Percentiles rank a stretch among this genome's conserved stretches.
Conservation (phyloP, 2,329 filamentous ascomycete species). For the Cytospora schulzeri region DNA sequence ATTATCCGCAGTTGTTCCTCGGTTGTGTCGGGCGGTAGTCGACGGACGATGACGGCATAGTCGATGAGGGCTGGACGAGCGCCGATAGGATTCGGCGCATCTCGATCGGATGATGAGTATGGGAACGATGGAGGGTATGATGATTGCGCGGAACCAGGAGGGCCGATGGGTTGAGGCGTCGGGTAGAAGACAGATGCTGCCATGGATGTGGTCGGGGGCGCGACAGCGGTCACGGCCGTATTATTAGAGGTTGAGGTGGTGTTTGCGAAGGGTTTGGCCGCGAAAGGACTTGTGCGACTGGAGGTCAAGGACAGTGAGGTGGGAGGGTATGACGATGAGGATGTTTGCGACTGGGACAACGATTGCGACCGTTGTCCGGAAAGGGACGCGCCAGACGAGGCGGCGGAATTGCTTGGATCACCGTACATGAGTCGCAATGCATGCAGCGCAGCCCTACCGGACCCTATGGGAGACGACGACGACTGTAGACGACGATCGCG, state of each 20-base stretch:
- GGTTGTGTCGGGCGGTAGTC: constrained; percentile 55
- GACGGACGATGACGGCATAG: constrained; percentile 53
- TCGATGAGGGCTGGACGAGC: constrained; percentile 26
- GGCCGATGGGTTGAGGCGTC: constrained; percentile 44
- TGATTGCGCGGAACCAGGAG: constrained; percentile 36
- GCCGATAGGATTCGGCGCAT: constrained; percentile 44
- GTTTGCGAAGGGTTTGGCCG: constrained; percentile 31
- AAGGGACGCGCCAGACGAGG: constrained; percentile 32
- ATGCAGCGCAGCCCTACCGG: constrained; percentile 34
- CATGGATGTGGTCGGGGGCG: constrained; percentile 43
- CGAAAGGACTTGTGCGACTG: constrained; percentile 39
- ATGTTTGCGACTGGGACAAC: constrained; percentile 17
- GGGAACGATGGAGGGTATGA: constrained; percentile 40
- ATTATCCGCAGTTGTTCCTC: constrained; percentile 58
- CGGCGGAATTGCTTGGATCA: constrained; percentile 32
- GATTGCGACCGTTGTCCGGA: constrained; percentile 12
- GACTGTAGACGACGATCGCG: constrained; percentile 36
- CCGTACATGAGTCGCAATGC: constrained; percentile 39
- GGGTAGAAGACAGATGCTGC: constrained; percentile 47
- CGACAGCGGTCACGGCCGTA: constrained; percentile 37
- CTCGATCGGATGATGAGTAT: constrained; percentile 46
- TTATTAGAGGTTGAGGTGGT: constrained; percentile 35
- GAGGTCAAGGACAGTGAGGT: constrained; percentile 39
- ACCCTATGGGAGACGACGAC: constrained; percentile 27
- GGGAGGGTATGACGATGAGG: constrained; percentile 40